phyloP scores from a whole-genome alignment of 345 rosid genomes.

The Pelargonium nanum region DNA sequence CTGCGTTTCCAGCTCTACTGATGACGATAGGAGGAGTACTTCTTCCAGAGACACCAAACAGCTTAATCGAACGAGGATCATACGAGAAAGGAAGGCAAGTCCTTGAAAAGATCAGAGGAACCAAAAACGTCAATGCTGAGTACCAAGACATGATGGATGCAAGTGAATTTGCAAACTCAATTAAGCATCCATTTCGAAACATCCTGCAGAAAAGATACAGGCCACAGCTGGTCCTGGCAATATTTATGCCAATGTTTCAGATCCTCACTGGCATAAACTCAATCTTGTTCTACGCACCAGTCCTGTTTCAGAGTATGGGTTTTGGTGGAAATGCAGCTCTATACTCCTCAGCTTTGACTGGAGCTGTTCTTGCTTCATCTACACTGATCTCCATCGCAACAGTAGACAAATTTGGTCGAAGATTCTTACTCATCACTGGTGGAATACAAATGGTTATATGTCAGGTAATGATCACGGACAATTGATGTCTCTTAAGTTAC shows the following conservation, averaged over 20 bases:
- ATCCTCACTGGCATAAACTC: slow-evolving; percentile 91
- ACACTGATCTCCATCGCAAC: slow-evolving; percentile 68
- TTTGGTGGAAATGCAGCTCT: slow-evolving; percentile 70
- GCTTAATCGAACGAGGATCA: slow-evolving; percentile 60
- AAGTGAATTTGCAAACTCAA: slow-evolving; percentile 69
- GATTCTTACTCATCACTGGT: slow-evolving; percentile 71
- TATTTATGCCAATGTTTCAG: slow-evolving; percentile 74
- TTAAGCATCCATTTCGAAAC: slow-evolving; percentile 80
- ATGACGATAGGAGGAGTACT: slow-evolving; percentile 73
- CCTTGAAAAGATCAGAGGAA: slow-evolving; percentile 69
- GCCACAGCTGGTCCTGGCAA: slow-evolving; percentile 76
- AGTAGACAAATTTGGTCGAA: slow-evolving; percentile 67
- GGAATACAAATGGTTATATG: slow-evolving; percentile 77
- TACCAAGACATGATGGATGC: slow-evolving; percentile 82
- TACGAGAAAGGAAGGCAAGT: slow-evolving; percentile 50
- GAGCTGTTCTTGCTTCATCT: slow-evolving; percentile 79
- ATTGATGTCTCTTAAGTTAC: not conserved
- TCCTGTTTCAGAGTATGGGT: slow-evolving; percentile 85
- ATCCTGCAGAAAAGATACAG: slow-evolving; percentile 59
- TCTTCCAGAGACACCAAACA: slow-evolving; percentile 87
- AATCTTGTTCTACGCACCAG: slow-evolving; percentile 89
- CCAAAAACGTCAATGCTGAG: slow-evolving; percentile 59
- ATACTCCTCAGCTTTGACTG: slow-evolving; percentile 86
- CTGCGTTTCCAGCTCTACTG: slow-evolving; percentile 65
- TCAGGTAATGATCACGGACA: slow-evolving; percentile 35